Base-by-base conservation (phyloP, 257 asterid species). In the Nicotiana benthamiana region DNA sequence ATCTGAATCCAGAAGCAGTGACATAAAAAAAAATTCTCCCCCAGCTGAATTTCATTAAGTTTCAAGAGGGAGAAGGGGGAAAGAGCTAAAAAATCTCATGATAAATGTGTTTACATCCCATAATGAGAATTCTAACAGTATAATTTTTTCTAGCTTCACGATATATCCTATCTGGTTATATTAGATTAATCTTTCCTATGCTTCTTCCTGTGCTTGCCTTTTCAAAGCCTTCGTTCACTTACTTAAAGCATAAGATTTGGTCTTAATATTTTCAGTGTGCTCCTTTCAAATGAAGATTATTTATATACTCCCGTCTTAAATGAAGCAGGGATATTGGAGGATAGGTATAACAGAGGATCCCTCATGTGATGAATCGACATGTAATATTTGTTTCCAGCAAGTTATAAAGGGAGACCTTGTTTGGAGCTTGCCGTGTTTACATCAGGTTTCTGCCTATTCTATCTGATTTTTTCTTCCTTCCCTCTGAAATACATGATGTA, bases 391-490 rank as follows among this genome's bases (percentile, higher is more conserved):
- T 64, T 20, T 51, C 27, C 52, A 70, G 40, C 75, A 20, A 52
- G 26, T 79, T 36, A 9, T 6, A 9, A 43, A 11, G 15, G 83
- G 62, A 32, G 80, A 70, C 16, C 80, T 53, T 34, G 18, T 60
- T 72, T 48, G 65, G 51, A 52, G 34, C 62, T 63, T 79, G 75
- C 80, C 83, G 30, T 79, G 83, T 72, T 53, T 12, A 9, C 83
- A 79, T 79, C 80, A 72, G 83, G 86, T 79, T 62, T n/a, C 32
- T 61, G 1, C 26, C 64, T 43, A 24, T 36, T 16, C 82, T 54
- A 27, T 30, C 22, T 60, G 46, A 60, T 18, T 13, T 16, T 67
- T 18, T 36, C n/a, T 77, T 52, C 80, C 9, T 68, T 24, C 2
- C 75, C n/a, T 57, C 36, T 36, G n/a, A 15, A 53, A 24, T 17